These are phyloP conservation scores for Saccharomyces cerevisiae DNA, from an alignment of 805 yeast genomes.

Conservation along the genomic window DNA sequence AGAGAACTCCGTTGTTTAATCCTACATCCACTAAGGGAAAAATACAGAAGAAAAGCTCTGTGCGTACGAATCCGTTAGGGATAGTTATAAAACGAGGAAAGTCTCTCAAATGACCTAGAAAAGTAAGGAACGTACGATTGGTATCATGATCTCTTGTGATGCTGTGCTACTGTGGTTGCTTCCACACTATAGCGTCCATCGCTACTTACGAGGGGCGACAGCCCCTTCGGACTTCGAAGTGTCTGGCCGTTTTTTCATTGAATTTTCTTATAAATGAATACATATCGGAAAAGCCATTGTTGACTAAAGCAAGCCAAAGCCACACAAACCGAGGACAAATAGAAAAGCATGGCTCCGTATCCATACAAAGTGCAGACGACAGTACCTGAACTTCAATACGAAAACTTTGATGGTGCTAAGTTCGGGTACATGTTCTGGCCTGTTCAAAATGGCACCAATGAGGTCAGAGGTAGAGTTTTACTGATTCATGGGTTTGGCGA, in stretches of 20 bases:
- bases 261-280: background rate
- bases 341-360: conserved; percentile 8
- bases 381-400: conserved; percentile 18
- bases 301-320: background rate
- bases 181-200: background rate
- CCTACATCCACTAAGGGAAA: background rate
- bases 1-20: background rate
- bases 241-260: background rate
- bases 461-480: conserved; percentile 44
- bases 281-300: background rate
- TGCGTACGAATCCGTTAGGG: background rate
- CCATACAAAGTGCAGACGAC: conserved; percentile 20
- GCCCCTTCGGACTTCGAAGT: background rate
- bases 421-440: conserved; percentile 28
- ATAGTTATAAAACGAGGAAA: background rate
- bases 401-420: conserved; percentile 22
- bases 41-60: background rate
- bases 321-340: background rate
- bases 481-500: conserved; percentile 72
- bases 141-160: background rate
- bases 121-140: background rate
- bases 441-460: background rate
- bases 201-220: background rate
- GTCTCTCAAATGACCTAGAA: background rate
- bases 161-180: background rate